Conservation (phyloP, 371 early-diverging fungal species). For the Mortierella polycephala region DNA sequence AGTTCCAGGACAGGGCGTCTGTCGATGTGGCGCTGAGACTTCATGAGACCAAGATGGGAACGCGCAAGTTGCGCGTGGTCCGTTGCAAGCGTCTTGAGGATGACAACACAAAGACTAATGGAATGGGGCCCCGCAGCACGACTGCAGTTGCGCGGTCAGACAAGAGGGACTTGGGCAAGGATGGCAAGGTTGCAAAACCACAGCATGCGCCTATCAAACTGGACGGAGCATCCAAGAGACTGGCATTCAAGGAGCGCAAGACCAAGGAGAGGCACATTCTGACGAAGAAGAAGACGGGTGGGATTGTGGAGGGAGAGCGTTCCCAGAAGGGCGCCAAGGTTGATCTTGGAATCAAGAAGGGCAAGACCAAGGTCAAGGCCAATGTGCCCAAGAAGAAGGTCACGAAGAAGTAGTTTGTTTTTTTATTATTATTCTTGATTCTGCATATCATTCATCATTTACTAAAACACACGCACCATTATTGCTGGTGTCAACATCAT, state of each 20-base stretch:
- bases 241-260: slow-evolving; percentile 53
- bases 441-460: no score
- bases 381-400: slow-evolving; percentile 55
- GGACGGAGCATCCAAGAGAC: slow-evolving; percentile 51
- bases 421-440: no score
- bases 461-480: no score
- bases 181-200: slow-evolving; percentile 44
- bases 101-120: slow-evolving; percentile 55
- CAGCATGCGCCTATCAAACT: slow-evolving; percentile 58
- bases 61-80: slow-evolving; percentile 68
- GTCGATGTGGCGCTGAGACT: slow-evolving; percentile 85
- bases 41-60: slow-evolving; percentile 77
- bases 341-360: slow-evolving; percentile 53
- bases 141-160: slow-evolving; percentile 20
- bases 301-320: slow-evolving; percentile 68
- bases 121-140: slow-evolving; percentile 34
- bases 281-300: slow-evolving; percentile 37
- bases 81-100: slow-evolving; percentile 67
- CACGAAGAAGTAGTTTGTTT: slow-evolving; percentile 26
- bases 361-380: slow-evolving; percentile 53
- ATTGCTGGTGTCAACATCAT: no score
- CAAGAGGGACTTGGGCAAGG: slow-evolving; percentile 20
- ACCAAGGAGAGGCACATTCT: slow-evolving; percentile 39
- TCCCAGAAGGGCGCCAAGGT: slow-evolving; percentile 68
- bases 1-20: slow-evolving; percentile 74